Evolutionary conservation across 345 rosid species (phyloP), one percentile per base, ranked within the genome.

Genomic region (Salix udensis): DNA sequence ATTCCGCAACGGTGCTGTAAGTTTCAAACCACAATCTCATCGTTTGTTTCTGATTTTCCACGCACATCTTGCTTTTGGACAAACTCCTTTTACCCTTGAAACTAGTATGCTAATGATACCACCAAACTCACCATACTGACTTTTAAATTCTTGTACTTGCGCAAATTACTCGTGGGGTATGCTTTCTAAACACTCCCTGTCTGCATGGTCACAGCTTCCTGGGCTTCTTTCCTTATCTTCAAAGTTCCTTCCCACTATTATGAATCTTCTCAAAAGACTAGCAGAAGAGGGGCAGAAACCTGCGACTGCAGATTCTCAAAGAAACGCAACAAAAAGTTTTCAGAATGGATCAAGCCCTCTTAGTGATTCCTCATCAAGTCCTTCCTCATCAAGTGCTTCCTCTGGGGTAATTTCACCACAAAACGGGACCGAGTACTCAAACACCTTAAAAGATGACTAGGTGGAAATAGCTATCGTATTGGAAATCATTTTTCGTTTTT

Each of bases 1-100:
- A 85, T 96, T 96, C 86, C 91, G 80, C 50, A 76, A 92, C 76
- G 99, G 99, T 44, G 88, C 89, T 83, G 99, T 96, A 79, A 88
- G 98, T 96, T 28, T 77, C 31, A 2, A 58, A 23, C 24, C 13
- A 13, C n/a, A 15, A 12, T 16, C 40, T 36, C 16, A 31, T 71
- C 19, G 44, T 64, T 24, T 68, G 16, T 50, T 26, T 65, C 26
- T 13, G 34, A n/a, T 21, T 75, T 42, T 16, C 67, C 21, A 2
- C 1, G 21, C 11, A 64, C 19, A 2, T 64, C 67, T 64, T 26
- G 16, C 16, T 34, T 65, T 65, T 19, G 37, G 37, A 65, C 68
- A 65, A 64, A 12, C 31, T 7, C 19, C n/a, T 65, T 16, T 31
- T 4, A 30, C 39, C 36, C 39, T 65, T 46, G 61, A 40, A 28